Conservation (phyloP, 345 rosid genomes). For the Geranium brycei region DNA sequence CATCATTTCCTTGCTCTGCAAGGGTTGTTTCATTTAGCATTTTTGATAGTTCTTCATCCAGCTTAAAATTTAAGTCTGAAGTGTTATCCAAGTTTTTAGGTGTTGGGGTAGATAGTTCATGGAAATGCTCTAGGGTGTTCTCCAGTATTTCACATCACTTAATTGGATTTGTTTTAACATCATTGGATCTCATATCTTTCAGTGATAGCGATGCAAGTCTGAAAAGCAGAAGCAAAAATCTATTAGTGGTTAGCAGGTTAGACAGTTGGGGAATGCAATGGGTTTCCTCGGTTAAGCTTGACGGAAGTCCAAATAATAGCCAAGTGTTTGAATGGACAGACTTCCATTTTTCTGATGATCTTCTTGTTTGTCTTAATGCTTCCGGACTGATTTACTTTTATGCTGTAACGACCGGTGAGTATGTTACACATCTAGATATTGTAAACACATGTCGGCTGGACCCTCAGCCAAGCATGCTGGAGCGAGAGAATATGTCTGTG, state of each 20-base stretch:
- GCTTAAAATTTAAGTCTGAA: conserved; percentile 20
- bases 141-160: conserved; percentile 59
- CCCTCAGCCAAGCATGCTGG: conserved; percentile 19
- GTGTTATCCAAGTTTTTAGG: conserved; percentile 17
- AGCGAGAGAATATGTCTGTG: conserved; percentile 17
- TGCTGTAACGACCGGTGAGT: conserved; percentile 52
- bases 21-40: conserved; percentile 75
- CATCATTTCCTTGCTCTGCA: conserved; percentile 61
- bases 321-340: conserved; percentile 56
- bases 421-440: conserved; percentile 47
- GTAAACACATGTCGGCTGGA: conserved; percentile 34
- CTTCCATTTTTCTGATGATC: conserved; percentile 62
- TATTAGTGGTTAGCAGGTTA: conserved; percentile 55
- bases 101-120: conserved; percentile 24
- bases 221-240: conserved; percentile 21
- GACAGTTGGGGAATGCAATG: conserved; percentile 59
- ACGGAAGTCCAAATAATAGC: conserved; percentile 25
- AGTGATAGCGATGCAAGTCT: conserved; percentile 22
- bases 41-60: conserved; percentile 29
- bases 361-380: conserved; percentile 74
- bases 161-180: conserved; percentile 62
- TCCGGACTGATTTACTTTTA: conserved; percentile 54
- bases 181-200: conserved; percentile 23
- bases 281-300: conserved; percentile 62
- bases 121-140: conserved; percentile 60